Base-by-base conservation (phyloP, 1,284 basidiomycete species). In the Dichomitus squalens region DNA sequence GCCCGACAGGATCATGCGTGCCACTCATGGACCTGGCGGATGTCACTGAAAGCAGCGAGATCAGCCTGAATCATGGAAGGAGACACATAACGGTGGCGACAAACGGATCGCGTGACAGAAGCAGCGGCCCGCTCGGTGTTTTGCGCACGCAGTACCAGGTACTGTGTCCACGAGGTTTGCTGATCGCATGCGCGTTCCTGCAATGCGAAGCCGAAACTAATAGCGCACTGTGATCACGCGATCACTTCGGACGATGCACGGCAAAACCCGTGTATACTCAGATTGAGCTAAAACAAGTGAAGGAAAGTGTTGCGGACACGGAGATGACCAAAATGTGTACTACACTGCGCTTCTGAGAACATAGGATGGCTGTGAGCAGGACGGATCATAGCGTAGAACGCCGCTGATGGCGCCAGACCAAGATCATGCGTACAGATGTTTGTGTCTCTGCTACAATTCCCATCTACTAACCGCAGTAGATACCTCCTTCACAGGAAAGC, bases 401-500 rank as follows among this genome's bases (percentile, higher is more conserved):
- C 29, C 29, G 20, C 12, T 12, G 44, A 29, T 47, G 44, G 29
- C 18, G 44, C 11, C 11, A 31, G 31, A 39, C 8, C 29, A 18
- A 27, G 31, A 47, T 33, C 25, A 31, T 47, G 44, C 44, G 44
- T 46, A 46, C 44, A 33, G 7, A 44, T n/a, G 43, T 16, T 44
- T n/a, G 11, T 27, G 21, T 27, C 27, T 33, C 31, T 29, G 6
- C 31, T 29, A 8, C 25, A 47, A 47, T 21, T 47, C 29, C 44
- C 7, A 31, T 34, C 31, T 33, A 8, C 43, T 18, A 29, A 16
- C 11, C 29, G 12, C 27, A 27, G 16, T 44, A 14, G 25, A 29
- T 27, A 25, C 25, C 25, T 44, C 41, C 49, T 31, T 63, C 52
- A 66, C 51, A 68, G 54, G 58, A 67, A 68, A 33, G 54, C 51